These are phyloP conservation scores for Pelargonium fulgidum DNA, from an alignment of 441 rosid genomes.

Conservation along the genomic window DNA sequence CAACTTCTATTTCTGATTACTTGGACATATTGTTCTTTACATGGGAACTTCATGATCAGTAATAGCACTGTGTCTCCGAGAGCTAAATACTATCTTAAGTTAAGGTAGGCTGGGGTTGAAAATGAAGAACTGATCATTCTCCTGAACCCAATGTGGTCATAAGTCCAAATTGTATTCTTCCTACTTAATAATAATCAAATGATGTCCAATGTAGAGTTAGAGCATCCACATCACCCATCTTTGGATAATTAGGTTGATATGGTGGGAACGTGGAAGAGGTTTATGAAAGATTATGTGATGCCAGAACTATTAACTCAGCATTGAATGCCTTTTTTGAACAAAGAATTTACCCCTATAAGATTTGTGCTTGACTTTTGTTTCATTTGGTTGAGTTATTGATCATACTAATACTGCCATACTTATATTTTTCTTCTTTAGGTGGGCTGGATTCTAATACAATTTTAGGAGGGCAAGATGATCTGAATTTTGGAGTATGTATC, in stretches of 20 bases:
- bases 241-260: background rate
- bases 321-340: slow-evolving; percentile 3
- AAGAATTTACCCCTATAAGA: background rate
- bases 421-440: slow-evolving; percentile 31
- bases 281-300: background rate
- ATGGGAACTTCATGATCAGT: background rate
- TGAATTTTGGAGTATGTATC: slow-evolving; percentile 60
- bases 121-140: background rate
- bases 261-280: background rate
- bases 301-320: background rate
- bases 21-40: background rate
- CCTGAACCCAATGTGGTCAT: background rate
- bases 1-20: background rate
- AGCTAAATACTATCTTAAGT: background rate
- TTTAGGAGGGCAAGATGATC: slow-evolving; percentile 41
- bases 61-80: too few relatives aligned
- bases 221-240: background rate
- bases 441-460: slow-evolving; percentile 37
- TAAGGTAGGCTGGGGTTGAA: background rate
- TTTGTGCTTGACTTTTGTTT: slow-evolving; percentile 2
- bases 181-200: background rate
- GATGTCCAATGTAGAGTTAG: background rate
- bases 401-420: slow-evolving; percentile 10
- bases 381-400: slow-evolving; percentile 10
- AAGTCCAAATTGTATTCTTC: background rate